phyloP scores from a whole-genome alignment of 1,284 basidiomycete genomes.

The Naganishia sp. region DNA sequence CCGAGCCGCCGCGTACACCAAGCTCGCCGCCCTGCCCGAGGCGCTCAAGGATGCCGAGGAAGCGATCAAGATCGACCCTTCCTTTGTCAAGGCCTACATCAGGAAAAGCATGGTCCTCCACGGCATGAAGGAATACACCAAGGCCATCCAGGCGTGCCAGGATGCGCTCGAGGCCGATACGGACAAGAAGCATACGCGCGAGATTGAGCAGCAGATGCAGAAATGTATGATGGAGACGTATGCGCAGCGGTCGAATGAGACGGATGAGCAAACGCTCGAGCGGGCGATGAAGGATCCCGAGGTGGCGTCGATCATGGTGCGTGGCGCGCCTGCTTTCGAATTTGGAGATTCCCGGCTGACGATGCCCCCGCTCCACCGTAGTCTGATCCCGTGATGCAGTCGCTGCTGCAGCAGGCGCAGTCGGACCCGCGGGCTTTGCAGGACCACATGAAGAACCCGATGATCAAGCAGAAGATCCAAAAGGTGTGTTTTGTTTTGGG shows the following conservation, averaged over 20 bases:
- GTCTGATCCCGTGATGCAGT: constrained; percentile 68
- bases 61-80: constrained; percentile 88
- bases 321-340: constrained; percentile 42
- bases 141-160: constrained; percentile 79
- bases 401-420: constrained; percentile 94
- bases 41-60: constrained; percentile 93
- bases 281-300: constrained; percentile 98
- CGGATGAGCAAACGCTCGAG: constrained; percentile 87
- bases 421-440: constrained; percentile 82
- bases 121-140: constrained; percentile 88
- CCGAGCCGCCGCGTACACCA: constrained; percentile 93
- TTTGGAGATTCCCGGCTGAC: background rate
- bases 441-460: constrained; percentile 96
- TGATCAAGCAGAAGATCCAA: constrained; percentile 73
- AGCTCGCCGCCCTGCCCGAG: constrained; percentile 89
- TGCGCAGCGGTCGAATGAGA: constrained; percentile 79
- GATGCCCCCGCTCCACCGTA: background rate
- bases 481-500: constrained; percentile 37
- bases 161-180: constrained; percentile 72
- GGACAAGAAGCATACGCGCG: constrained; percentile 73
- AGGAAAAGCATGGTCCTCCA: constrained; percentile 86
- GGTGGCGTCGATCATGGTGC: constrained; percentile 67
- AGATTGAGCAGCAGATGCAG: constrained; percentile 74
- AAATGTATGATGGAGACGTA: constrained; percentile 82
- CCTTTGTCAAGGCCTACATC: constrained; percentile 93